Percentiles rank a stretch among this genome's conserved stretches.
phyloP scores from a whole-genome alignment of 371 early-diverging fungal species.

The Mycotypha africana region DNA sequence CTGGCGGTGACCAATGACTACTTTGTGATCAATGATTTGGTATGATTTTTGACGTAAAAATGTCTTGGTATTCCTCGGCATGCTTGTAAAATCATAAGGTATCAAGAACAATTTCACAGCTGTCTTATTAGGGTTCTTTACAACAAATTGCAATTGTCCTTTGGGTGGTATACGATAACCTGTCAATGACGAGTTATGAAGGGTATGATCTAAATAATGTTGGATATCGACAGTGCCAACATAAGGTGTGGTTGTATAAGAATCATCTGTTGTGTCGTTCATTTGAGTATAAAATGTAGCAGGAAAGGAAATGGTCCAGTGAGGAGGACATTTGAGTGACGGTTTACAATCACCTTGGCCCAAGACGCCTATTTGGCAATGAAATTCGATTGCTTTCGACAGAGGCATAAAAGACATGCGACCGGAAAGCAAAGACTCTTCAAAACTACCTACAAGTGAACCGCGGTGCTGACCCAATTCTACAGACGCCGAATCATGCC shows the following conservation, averaged over 20 bases:
- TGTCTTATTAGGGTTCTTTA: slow-evolving; percentile 77
- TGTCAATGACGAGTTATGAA: slow-evolving; percentile 11
- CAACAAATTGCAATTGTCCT: slow-evolving; percentile 80
- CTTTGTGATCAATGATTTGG: no score
- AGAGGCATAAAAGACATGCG: slow-evolving; percentile 78
- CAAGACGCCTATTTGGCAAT: slow-evolving; percentile 70
- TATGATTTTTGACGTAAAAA: slow-evolving; percentile 79
- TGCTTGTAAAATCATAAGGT: slow-evolving; percentile 76
- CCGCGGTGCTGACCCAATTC: slow-evolving; percentile 8
- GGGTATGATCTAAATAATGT: no score
- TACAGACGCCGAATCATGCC: slow-evolving; percentile 16
- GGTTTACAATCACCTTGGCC: slow-evolving; percentile 59
- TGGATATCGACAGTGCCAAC: slow-evolving; percentile 44
- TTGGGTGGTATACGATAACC: slow-evolving; percentile 69
- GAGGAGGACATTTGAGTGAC: slow-evolving; percentile 63
- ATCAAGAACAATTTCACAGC: slow-evolving; percentile 78
- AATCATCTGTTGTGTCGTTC: slow-evolving; percentile 8
- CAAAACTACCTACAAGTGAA: slow-evolving; percentile 70
- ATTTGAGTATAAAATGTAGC: slow-evolving; percentile 73
- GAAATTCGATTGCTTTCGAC: slow-evolving; percentile 70
- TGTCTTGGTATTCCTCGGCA: slow-evolving; percentile 72
- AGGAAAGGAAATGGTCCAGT: slow-evolving; percentile 62
- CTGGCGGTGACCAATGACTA: no score
- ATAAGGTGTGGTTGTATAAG: slow-evolving; percentile 42
- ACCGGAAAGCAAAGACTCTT: slow-evolving; percentile 77